phyloP scores from a whole-genome alignment of 73 alveolate species.

The Paramecium octaurelia region DNA sequence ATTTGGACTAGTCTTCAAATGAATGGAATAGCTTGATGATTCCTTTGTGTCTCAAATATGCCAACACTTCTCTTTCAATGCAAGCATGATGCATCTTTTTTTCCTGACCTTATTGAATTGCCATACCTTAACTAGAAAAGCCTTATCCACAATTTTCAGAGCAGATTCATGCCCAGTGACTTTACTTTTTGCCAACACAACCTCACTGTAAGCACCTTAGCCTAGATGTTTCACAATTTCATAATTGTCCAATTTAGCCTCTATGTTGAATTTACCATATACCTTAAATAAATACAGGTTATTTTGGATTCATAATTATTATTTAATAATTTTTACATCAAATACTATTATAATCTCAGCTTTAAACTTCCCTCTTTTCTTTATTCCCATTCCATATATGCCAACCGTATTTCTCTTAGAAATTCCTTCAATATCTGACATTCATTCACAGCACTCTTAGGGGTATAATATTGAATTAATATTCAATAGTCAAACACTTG shows the following conservation, averaged over 20 bases:
- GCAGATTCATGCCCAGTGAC: conserved; percentile 7
- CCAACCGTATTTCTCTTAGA: not conserved
- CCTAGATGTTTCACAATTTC: not conserved
- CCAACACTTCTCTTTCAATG: conserved; percentile 5
- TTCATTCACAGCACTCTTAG: not conserved
- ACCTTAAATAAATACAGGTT: not conserved
- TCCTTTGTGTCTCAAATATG: not conserved
- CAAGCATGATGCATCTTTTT: conserved; percentile 17
- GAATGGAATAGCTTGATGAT: not conserved
- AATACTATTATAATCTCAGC: not conserved
- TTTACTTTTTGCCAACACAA: not conserved
- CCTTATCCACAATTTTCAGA: not conserved
- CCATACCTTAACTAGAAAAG: not conserved
- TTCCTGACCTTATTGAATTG: not conserved
- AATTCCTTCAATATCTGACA: not conserved
- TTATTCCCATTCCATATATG: not conserved
- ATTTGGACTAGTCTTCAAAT: not conserved
- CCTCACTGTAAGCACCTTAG: not conserved
- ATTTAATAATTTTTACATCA: not conserved
- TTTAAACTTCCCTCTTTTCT: not conserved
- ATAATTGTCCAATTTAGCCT: not conserved
- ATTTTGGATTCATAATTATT: not conserved
- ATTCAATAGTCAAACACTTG: too few relatives aligned
- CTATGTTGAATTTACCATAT: not conserved
- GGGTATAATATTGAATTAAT: not conserved